These are phyloP conservation scores for Miscanthus lutarioriparius DNA, from an alignment of 176 grass and related monocot species.

Conservation along the genomic window DNA sequence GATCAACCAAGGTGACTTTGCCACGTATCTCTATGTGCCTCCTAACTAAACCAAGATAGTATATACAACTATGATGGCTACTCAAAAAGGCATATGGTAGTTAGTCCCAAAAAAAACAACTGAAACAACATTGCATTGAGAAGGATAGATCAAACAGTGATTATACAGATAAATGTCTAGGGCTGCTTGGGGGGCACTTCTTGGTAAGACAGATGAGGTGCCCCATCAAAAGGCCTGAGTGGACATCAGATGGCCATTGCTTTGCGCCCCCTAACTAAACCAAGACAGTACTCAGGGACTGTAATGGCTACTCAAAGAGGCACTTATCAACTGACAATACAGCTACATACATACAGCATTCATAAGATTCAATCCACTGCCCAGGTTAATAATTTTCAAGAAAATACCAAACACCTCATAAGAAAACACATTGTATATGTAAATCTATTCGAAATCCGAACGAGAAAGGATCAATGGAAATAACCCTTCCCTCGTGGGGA, in stretches of 20 bases:
- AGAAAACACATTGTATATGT: background rate
- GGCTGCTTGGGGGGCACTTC: conserved; percentile 24
- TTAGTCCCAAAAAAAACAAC: background rate
- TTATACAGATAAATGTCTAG: background rate
- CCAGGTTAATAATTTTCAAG: background rate
- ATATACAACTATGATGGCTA: conserved; percentile 31
- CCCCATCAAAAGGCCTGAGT: conserved; percentile 39
- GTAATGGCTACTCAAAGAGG: conserved; percentile 59
- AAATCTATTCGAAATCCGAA: conserved; percentile 18
- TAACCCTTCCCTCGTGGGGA: background rate
- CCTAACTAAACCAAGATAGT: conserved; percentile 64
- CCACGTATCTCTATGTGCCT: conserved; percentile 30
- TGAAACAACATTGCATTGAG: background rate
- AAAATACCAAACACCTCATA: background rate
- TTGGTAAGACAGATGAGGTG: background rate
- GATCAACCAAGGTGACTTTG: background rate
- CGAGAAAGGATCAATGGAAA: background rate
- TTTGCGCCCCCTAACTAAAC: conserved; percentile 60
- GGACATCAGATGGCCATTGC: conserved; percentile 16
- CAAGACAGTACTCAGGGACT: conserved; percentile 33
- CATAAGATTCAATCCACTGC: background rate
- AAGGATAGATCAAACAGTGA: background rate
- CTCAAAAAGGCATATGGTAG: conserved; percentile 43
- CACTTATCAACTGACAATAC: background rate
- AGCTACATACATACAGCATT: background rate